Evolutionary conservation across 768 basidiomycete species (phyloP).

Genomic region (Suillus paluster): DNA sequence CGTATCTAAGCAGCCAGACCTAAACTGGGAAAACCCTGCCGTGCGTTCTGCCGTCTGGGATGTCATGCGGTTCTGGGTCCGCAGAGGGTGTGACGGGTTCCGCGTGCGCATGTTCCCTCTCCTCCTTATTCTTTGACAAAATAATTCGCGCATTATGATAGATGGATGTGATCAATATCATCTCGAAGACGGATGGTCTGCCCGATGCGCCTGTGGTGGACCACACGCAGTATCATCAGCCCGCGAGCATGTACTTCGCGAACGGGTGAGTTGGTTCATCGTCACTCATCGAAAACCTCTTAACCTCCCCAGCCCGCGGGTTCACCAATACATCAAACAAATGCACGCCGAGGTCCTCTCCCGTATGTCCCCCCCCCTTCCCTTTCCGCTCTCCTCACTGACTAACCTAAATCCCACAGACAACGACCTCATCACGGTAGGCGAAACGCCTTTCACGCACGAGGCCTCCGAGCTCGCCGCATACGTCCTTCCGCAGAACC

Average conservation of each 20-base stretch:
- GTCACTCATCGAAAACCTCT: slow-evolving; percentile 1
- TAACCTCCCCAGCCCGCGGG: slow-evolving; percentile 51
- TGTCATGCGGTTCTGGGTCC: slow-evolving; percentile 76
- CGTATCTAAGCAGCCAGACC: slow-evolving; percentile 68
- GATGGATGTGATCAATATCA: slow-evolving; percentile 76
- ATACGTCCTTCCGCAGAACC: slow-evolving; percentile 59
- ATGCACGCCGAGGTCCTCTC: slow-evolving; percentile 67
- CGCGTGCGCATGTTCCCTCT: slow-evolving; percentile 46
- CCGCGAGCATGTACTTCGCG: slow-evolving; percentile 54
- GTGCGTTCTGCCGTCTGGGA: slow-evolving; percentile 64
- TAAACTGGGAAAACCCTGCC: slow-evolving; percentile 76
- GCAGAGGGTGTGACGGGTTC: slow-evolving; percentile 76
- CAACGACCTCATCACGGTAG: slow-evolving; percentile 65
- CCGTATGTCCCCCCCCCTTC: slow-evolving; percentile 41
- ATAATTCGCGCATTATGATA: slow-evolving; percentile 22
- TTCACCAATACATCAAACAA: slow-evolving; percentile 70
- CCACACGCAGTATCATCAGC: slow-evolving; percentile 55
- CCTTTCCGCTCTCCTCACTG: slow-evolving; percentile 13
- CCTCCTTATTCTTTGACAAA: background rate
- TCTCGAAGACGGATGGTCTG: slow-evolving; percentile 64
- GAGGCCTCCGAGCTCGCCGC: slow-evolving; percentile 52
- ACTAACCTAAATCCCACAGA: slow-evolving; percentile 36
- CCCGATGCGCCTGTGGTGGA: slow-evolving; percentile 68
- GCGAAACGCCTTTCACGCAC: slow-evolving; percentile 65
- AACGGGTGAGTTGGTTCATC: slow-evolving; percentile 54